These are phyloP conservation scores for Rhizophora mangle DNA, from an alignment of 345 rosid species.

Conservation along the genomic window DNA sequence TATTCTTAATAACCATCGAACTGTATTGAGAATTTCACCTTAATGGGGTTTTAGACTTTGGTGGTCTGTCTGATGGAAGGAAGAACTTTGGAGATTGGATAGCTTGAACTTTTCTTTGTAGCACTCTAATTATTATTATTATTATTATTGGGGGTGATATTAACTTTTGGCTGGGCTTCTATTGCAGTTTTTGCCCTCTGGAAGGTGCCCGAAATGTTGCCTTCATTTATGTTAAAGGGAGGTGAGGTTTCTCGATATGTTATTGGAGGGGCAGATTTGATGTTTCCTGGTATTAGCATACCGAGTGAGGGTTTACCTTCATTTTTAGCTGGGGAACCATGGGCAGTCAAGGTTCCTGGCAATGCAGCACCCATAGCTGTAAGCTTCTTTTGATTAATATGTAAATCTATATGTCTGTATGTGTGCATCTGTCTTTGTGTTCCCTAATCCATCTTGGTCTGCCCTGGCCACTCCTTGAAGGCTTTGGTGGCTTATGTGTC, in stretches of 20 bases:
- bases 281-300: constrained; percentile 87
- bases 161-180: background rate
- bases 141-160: background rate
- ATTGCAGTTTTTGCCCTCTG: constrained; percentile 88
- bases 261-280: constrained; percentile 96
- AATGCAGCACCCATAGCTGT: constrained; percentile 89
- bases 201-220: constrained; percentile 79
- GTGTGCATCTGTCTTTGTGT: background rate
- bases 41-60: no score
- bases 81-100: no score
- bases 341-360: constrained; percentile 95
- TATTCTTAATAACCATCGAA: no score
- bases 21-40: no score
- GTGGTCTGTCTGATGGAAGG: no score
- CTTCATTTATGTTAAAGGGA: constrained; percentile 75
- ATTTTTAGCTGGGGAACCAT: constrained; percentile 72
- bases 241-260: constrained; percentile 87
- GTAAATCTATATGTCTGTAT: background rate
- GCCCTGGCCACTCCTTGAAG: no score
- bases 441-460: background rate
- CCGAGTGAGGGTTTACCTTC: constrained; percentile 66
- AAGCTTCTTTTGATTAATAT: constrained; percentile 24
- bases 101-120: no score
- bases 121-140: no score
- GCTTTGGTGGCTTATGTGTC: no score